Percentiles rank a stretch among this genome's conserved stretches.
Conservation (phyloP, 306 rosid genomes). For the Begonia fuchsioides region DNA sequence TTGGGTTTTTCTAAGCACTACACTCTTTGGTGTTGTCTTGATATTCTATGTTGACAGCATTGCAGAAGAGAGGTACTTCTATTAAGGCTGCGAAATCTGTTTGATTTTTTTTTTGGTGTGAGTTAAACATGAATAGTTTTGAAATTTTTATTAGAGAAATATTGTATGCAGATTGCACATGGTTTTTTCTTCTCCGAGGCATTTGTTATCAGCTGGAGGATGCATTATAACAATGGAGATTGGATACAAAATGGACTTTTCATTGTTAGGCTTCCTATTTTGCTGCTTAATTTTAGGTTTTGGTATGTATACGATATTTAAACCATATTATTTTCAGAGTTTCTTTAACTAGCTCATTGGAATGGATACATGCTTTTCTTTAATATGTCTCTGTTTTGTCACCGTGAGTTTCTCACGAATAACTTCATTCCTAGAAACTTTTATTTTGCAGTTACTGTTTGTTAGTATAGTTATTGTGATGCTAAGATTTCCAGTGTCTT, state of each 20-base stretch:
- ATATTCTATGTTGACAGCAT: slow-evolving; percentile 85
- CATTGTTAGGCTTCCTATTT: slow-evolving; percentile 56
- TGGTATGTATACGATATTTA: slow-evolving; percentile 39
- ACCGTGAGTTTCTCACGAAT: too few relatives aligned
- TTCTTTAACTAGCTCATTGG: not conserved
- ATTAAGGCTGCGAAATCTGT: too few relatives aligned
- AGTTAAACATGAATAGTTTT: too few relatives aligned
- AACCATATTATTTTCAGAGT: slow-evolving; percentile 1
- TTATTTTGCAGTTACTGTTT: too few relatives aligned
- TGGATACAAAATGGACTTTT: slow-evolving; percentile 74
- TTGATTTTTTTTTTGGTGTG: too few relatives aligned
- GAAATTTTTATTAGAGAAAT: not conserved
- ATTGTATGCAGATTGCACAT: slow-evolving; percentile 59
- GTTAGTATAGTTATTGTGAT: too few relatives aligned
- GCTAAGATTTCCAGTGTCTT: too few relatives aligned
- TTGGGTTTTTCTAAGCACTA: slow-evolving; percentile 86
- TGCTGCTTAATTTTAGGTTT: slow-evolving; percentile 86
- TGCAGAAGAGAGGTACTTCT: slow-evolving; percentile 79
- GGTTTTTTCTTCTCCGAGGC: slow-evolving; percentile 97
- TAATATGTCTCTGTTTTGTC: too few relatives aligned
- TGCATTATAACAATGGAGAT: slow-evolving; percentile 76
- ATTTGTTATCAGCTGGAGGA: slow-evolving; percentile 82
- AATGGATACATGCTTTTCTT: not conserved
- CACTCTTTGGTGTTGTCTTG: slow-evolving; percentile 70
- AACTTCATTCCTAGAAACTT: too few relatives aligned